phyloP scores from a whole-genome alignment of 495 filamentous ascomycete species.

The Lasiosphaeris hirsuta region DNA sequence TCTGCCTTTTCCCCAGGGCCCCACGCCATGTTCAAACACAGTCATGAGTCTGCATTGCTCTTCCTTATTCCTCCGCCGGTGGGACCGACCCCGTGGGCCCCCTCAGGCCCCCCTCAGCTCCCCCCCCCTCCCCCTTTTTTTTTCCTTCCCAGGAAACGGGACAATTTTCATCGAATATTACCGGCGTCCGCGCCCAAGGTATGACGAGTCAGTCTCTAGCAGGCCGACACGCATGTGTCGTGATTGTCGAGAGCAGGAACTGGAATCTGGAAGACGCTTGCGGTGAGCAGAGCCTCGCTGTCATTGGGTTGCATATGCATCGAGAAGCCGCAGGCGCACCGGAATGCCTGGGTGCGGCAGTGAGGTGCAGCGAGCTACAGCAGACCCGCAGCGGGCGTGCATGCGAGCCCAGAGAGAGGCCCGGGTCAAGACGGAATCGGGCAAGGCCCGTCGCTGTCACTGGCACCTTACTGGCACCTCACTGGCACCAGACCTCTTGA shows the following conservation, averaged over 20 bases:
- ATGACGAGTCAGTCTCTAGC: slow-evolving; percentile 6
- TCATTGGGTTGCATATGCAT: slow-evolving; percentile 11
- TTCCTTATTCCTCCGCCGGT: too few relatives aligned
- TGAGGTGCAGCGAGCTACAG: too few relatives aligned
- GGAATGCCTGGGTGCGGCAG: background rate
- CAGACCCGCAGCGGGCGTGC: too few relatives aligned
- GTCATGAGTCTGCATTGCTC: too few relatives aligned
- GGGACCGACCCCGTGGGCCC: background rate
- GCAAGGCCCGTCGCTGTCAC: too few relatives aligned
- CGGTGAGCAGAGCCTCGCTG: slow-evolving; percentile 13
- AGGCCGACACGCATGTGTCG: slow-evolving; percentile 1
- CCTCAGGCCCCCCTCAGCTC: background rate
- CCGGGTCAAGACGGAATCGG: background rate
- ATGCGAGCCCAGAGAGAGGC: background rate
- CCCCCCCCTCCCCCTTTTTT: background rate
- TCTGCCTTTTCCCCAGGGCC: too few relatives aligned
- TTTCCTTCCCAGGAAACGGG: background rate
- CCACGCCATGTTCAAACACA: too few relatives aligned
- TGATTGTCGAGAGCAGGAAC: background rate
- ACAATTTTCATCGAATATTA: background rate
- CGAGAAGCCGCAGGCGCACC: background rate
- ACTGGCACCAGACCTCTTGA: too few relatives aligned
- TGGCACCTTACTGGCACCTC: too few relatives aligned
- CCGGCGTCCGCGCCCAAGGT: background rate
- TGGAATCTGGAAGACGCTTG: too few relatives aligned